These are phyloP conservation scores for Laburnicola sp. DNA, from an alignment of 2,329 filamentous ascomycete species.

Conservation along the genomic window DNA sequence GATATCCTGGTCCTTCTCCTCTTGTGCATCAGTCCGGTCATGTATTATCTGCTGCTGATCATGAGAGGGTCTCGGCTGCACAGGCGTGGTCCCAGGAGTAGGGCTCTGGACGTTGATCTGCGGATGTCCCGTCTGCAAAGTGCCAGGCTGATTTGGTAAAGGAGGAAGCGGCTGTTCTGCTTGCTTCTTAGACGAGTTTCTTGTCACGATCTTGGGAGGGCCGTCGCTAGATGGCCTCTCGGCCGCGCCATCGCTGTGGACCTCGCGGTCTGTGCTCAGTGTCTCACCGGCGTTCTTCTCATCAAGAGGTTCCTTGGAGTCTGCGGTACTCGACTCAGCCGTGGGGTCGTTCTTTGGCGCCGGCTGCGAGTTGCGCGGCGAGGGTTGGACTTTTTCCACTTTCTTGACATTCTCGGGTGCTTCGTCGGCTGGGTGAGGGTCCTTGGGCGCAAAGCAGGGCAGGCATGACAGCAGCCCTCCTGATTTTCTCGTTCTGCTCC, in stretches of 20 bases:
- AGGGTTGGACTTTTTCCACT: slow-evolving; percentile 42
- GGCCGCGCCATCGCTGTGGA: slow-evolving; percentile 26
- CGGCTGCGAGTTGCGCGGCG: slow-evolving; percentile 51
- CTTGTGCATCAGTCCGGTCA: slow-evolving; percentile 54
- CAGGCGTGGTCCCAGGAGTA: slow-evolving; percentile 48
- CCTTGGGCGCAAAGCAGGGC: slow-evolving; percentile 69
- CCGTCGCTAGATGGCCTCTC: slow-evolving; percentile 32
- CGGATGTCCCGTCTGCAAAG: slow-evolving; percentile 40
- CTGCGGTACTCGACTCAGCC: slow-evolving; percentile 50
- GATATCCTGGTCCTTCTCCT: slow-evolving; percentile 57
- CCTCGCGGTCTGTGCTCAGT: slow-evolving; percentile 23
- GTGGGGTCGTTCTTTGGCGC: slow-evolving; percentile 47
- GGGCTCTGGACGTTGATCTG: slow-evolving; percentile 51
- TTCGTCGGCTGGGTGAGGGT: slow-evolving; percentile 49
- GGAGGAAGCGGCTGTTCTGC: slow-evolving; percentile 35
- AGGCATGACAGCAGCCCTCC: slow-evolving; percentile 56
- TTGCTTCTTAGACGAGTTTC: slow-evolving; percentile 40
- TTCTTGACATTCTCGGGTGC: slow-evolving; percentile 52
- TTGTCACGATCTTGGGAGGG: slow-evolving; percentile 33
- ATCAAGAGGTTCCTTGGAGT: slow-evolving; percentile 51
- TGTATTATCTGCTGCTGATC: slow-evolving; percentile 50
- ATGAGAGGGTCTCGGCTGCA: slow-evolving; percentile 39
- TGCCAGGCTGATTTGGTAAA: slow-evolving; percentile 33
- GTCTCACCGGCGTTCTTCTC: slow-evolving; percentile 46
- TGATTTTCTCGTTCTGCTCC: slow-evolving; percentile 49